These are phyloP conservation scores for Prunella vulgaris DNA, from an alignment of 257 asterid genomes.

Conservation along the genomic window DNA sequence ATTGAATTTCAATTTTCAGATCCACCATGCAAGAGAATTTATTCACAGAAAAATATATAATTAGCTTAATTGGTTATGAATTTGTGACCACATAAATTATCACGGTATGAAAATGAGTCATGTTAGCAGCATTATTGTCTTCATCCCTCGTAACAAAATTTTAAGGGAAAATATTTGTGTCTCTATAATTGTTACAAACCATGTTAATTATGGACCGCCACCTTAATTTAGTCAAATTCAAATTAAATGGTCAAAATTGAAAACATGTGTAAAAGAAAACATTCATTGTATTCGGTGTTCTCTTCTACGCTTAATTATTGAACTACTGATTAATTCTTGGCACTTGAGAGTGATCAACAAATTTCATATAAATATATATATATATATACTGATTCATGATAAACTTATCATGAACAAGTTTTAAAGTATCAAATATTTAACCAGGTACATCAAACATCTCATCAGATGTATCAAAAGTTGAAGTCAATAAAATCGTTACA, in stretches of 20 bases:
- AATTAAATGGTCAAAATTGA: slow-evolving; percentile 3
- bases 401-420: too few species aligned
- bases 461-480: too few species aligned
- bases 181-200: slow-evolving; percentile 14
- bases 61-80: neutral
- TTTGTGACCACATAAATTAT: neutral
- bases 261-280: slow-evolving; percentile 16
- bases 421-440: too few species aligned
- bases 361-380: neutral
- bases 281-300: slow-evolving; percentile 19
- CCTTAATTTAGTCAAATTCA: slow-evolving; percentile 3
- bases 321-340: neutral
- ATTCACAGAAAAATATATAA: neutral
- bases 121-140: slow-evolving; percentile 29
- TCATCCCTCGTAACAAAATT: slow-evolving; percentile 31
- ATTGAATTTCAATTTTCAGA: slow-evolving; percentile 17
- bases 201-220: neutral
- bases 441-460: too few species aligned
- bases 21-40: slow-evolving; percentile 13
- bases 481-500: too few species aligned
- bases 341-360: neutral
- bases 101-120: slow-evolving; percentile 7
- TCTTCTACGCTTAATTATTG: neutral
- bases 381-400: neutral
- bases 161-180: slow-evolving; percentile 5